Evolutionary conservation across 495 filamentous ascomycete genomes (phyloP).

Genomic region (Glarea lozoyensis): DNA sequence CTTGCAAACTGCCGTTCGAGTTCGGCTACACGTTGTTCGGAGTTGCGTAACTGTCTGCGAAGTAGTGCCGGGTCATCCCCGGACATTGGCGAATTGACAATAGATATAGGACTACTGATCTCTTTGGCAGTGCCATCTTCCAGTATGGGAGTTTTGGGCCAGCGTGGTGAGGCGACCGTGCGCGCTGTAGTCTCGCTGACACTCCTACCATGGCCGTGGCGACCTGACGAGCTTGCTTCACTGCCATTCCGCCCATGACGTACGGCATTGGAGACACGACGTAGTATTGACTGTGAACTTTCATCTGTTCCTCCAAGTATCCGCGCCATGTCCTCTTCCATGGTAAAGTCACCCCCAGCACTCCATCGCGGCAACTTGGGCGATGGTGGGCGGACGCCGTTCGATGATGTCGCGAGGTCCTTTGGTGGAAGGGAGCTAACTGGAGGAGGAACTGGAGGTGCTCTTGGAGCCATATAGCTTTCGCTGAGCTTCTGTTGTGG

Average conservation of each 20-base stretch:
- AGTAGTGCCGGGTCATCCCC: conserved; percentile 66
- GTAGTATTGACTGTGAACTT: conserved; percentile 63
- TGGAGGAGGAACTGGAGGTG: conserved; percentile 48
- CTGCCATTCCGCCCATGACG: conserved; percentile 91
- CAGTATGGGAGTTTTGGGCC: conserved; percentile 65
- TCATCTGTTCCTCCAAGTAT: conserved; percentile 67
- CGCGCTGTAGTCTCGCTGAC: conserved; percentile 47
- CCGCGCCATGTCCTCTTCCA: conserved; percentile 86
- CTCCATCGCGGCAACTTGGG: conserved; percentile 67
- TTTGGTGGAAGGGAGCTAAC: conserved; percentile 32
- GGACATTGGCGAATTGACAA: conserved; percentile 48
- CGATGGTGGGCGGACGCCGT: conserved; percentile 37
- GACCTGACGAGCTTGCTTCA: conserved; percentile 32
- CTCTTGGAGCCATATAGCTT: conserved; percentile 54
- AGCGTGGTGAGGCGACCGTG: conserved; percentile 46
- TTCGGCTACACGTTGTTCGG: conserved; percentile 72
- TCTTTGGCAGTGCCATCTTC: conserved; percentile 54
- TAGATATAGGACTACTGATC: conserved; percentile 63
- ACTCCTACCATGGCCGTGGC: conserved; percentile 39
- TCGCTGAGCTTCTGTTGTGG: conserved; percentile 41
- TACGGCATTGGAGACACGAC: conserved; percentile 83
- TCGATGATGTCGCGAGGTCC: conserved; percentile 43
- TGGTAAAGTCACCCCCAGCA: conserved; percentile 66
- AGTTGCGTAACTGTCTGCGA: conserved; percentile 68
- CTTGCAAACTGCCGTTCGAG: conserved; percentile 64